Conservation (phyloP, 306 rosid species). For the Lathyrus oleraceus region DNA sequence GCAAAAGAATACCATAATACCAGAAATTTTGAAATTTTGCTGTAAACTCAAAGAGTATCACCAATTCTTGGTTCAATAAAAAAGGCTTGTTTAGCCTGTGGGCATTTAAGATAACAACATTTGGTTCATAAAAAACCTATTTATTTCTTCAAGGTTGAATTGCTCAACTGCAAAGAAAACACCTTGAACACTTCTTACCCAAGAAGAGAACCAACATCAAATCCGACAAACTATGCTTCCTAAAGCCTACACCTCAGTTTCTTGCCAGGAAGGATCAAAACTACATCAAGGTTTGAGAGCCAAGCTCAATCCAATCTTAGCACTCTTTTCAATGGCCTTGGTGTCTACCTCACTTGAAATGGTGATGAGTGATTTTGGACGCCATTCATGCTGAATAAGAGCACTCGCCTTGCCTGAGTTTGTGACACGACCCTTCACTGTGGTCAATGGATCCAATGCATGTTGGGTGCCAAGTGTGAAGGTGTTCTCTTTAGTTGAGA, state of each 20-base stretch:
- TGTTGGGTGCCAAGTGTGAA: conserved; percentile 80
- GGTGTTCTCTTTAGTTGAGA: conserved; percentile 72
- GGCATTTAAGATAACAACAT: conserved; percentile 30
- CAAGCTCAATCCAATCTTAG: conserved; percentile 84
- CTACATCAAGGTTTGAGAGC: conserved; percentile 78
- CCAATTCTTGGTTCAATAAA: conserved; percentile 30
- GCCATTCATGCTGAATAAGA: conserved; percentile 98
- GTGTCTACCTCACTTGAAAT: conserved; percentile 92
- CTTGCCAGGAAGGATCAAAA: conserved; percentile 39
- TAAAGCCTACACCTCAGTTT: conserved; percentile 46
- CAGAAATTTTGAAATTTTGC: conserved; percentile 23
- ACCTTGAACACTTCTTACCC: conserved; percentile 40
- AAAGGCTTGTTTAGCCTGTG: conserved; percentile 37
- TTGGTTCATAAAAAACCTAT: conserved; percentile 35
- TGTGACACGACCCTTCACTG: conserved; percentile 77
- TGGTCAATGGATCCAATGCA: conserved; percentile 82
- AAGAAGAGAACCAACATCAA: conserved; percentile 42
- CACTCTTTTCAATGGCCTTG: conserved; percentile 84
- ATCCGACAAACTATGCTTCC: conserved; percentile 45
- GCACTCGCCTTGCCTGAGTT: conserved; percentile 78
- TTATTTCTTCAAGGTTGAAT: conserved; percentile 44
- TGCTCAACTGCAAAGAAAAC: conserved; percentile 39
- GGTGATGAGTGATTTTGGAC: conserved; percentile 84
- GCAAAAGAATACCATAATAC: conserved; percentile 22
- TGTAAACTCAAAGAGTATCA: conserved; percentile 29